phyloP scores from a whole-genome alignment of 176 grass and related monocot species.

The Rhynchospora pubera region DNA sequence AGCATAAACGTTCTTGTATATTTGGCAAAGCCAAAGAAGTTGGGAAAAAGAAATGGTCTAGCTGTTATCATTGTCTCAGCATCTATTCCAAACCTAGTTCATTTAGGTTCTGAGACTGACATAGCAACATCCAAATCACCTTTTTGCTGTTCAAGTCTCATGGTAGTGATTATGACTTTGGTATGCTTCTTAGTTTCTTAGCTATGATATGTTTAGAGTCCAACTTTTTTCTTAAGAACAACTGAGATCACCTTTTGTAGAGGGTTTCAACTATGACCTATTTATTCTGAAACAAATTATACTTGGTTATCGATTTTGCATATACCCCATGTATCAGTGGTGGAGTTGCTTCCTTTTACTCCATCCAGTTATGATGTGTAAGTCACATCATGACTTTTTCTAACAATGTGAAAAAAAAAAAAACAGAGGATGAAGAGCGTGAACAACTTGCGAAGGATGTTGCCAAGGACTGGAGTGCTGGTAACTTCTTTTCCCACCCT shows the following conservation, averaged over 20 bases:
- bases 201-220: background rate
- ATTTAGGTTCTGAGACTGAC: background rate
- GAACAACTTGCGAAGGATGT: slow-evolving; percentile 82
- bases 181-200: background rate
- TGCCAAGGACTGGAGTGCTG: slow-evolving; percentile 82
- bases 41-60: background rate
- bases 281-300: background rate
- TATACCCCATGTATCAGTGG: background rate
- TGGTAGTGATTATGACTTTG: background rate
- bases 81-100: background rate
- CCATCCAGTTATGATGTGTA: background rate
- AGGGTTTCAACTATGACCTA: background rate
- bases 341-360: background rate
- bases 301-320: slow-evolving; percentile 13
- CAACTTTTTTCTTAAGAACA: background rate
- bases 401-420: slow-evolving; percentile 12
- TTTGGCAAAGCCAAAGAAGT: background rate
- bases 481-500: slow-evolving; percentile 30
- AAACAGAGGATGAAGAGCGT: slow-evolving; percentile 67
- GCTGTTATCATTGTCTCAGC: background rate
- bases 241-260: background rate
- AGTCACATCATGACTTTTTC: slow-evolving; percentile 11
- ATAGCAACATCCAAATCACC: background rate
- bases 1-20: background rate
- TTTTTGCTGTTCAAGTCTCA: background rate